phyloP scores from a whole-genome alignment of 495 filamentous ascomycete genomes.

The Penicillium bialowiezense region DNA sequence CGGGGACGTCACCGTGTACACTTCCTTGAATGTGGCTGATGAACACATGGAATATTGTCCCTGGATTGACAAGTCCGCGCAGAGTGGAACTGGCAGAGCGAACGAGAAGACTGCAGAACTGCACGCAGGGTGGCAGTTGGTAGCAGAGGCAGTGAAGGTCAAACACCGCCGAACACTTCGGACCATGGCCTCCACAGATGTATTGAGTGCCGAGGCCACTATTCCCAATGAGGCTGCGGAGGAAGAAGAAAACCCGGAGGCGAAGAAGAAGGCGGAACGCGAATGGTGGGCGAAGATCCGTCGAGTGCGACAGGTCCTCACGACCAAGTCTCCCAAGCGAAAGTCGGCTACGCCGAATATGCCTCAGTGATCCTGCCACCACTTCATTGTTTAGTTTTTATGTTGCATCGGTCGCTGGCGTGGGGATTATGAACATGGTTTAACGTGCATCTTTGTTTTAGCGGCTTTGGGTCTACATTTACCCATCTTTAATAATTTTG shows the following conservation, averaged over 20 bases:
- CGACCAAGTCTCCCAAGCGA: constrained; percentile 37
- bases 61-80: constrained; percentile 64
- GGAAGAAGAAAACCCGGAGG: constrained; percentile 33
- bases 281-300: constrained; percentile 54
- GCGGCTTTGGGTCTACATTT: constrained; percentile 8
- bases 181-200: constrained; percentile 24
- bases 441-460: constrained; percentile 3
- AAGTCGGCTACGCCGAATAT: constrained; percentile 15
- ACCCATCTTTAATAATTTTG: constrained; percentile 1
- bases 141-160: constrained; percentile 39
- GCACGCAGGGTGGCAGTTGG: constrained; percentile 46
- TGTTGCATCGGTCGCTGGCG: constrained; percentile 7
- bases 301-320: constrained; percentile 45
- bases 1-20: constrained; percentile 56
- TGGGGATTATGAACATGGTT: constrained; percentile 5
- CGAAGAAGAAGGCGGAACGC: constrained; percentile 41
- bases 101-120: constrained; percentile 30
- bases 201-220: constrained; percentile 21
- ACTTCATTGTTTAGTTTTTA: neutral
- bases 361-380: neutral
- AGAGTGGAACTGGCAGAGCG: constrained; percentile 46
- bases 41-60: constrained; percentile 83
- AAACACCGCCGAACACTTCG: constrained; percentile 37
- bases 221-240: constrained; percentile 11
- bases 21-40: constrained; percentile 57